A percentile compares a stretch with the other conserved stretches of the same genome.
These are phyloP conservation scores for Populus ilicifolia DNA, from an alignment of 345 rosid species.

Conservation along the genomic window DNA sequence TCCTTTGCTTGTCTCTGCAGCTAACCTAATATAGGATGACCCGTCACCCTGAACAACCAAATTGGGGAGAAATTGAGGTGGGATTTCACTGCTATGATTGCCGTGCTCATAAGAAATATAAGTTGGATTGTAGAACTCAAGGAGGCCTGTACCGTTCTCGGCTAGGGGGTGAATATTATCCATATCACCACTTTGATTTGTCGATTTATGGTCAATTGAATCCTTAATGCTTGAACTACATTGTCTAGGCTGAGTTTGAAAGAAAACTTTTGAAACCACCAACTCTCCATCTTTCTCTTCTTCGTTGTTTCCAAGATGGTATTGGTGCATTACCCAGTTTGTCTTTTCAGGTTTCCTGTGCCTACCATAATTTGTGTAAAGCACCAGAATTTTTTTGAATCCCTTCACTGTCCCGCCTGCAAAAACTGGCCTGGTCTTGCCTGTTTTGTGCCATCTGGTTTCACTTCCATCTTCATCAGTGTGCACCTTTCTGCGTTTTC, in stretches of 20 bases:
- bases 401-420: constrained; percentile 49
- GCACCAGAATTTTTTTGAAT: constrained; percentile 81
- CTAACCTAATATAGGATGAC: constrained; percentile 54
- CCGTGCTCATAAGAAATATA: constrained; percentile 26
- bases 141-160: constrained; percentile 10
- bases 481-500: constrained; percentile 79
- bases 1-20: constrained; percentile 66
- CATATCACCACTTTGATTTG: constrained; percentile 12
- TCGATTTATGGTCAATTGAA: constrained; percentile 12
- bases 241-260: constrained; percentile 89
- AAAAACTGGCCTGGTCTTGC: constrained; percentile 72
- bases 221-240: constrained; percentile 39
- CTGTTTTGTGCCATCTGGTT: constrained; percentile 97
- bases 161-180: neutral
- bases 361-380: constrained; percentile 84
- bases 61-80: constrained; percentile 56
- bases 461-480: constrained; percentile 69
- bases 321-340: constrained; percentile 97
- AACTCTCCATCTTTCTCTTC: constrained; percentile 91
- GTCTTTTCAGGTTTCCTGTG: constrained; percentile 86
- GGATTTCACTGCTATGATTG: constrained; percentile 33
- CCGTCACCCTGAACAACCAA: constrained; percentile 60
- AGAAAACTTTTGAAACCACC: constrained; percentile 81
- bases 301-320: constrained; percentile 72
- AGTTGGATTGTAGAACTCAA: constrained; percentile 30